These are phyloP conservation scores for Deinandra increscens DNA, from an alignment of 129 eudicot genomes.

Conservation along the genomic window DNA sequence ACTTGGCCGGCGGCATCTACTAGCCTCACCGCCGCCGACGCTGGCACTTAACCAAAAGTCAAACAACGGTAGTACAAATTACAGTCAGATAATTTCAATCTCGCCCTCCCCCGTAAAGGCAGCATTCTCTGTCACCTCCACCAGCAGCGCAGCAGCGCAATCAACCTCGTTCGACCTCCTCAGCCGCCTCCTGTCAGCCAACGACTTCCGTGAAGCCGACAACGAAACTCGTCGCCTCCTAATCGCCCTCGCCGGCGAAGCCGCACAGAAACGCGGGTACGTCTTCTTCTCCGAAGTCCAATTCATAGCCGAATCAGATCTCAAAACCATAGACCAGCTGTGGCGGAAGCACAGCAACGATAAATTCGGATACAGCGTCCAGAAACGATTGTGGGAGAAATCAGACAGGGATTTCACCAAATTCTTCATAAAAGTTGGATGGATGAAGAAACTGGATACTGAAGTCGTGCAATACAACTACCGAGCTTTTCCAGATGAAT, in stretches of 20 bases:
- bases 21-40: constrained; percentile 12
- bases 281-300: constrained; percentile 93
- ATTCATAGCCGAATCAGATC: constrained; percentile 50
- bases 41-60: constrained; percentile 26
- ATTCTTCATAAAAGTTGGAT: constrained; percentile 70
- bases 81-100: constrained; percentile 6
- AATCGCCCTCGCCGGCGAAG: constrained; percentile 73
- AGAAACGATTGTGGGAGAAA: constrained; percentile 63
- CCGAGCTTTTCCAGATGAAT: constrained; percentile 74
- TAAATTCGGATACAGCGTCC: constrained; percentile 78
- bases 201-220: constrained; percentile 79
- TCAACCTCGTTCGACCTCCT: constrained; percentile 53
- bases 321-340: constrained; percentile 55
- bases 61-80: constrained; percentile 20
- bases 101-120: constrained; percentile 20
- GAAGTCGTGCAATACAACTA: constrained; percentile 79
- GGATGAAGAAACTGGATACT: constrained; percentile 90
- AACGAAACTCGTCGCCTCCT: constrained; percentile 92
- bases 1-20: constrained; percentile 31
- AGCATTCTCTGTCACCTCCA: constrained; percentile 16
- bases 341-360: constrained; percentile 60
- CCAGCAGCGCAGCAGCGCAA: constrained; percentile 7
- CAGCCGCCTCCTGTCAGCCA: constrained; percentile 38
- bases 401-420: constrained; percentile 51
- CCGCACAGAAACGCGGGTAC: constrained; percentile 76